A percentile compares a stretch with the other conserved stretches of the same genome.
phyloP scores from a whole-genome alignment of 148 eudicot genomes.

The Camellia granthamiana region DNA sequence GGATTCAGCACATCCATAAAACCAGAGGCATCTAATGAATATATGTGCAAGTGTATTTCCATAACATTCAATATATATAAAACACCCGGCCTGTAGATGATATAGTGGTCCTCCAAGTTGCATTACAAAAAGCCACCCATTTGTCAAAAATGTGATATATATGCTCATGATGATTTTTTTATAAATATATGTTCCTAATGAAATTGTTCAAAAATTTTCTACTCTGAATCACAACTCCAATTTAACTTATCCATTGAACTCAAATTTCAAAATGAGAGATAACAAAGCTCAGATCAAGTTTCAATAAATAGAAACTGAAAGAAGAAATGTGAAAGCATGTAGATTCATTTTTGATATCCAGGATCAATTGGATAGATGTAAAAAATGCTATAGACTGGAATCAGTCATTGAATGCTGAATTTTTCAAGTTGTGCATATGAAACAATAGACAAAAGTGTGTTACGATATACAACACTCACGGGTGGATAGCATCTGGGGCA shows the following conservation, averaged over 20 bases:
- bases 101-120: not conserved
- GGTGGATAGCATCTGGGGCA: slow-evolving; percentile 97
- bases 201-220: not conserved
- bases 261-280: not conserved
- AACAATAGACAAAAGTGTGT: not conserved
- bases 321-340: not conserved
- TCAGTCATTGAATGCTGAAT: not conserved
- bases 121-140: not conserved
- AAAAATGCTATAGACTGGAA: not conserved
- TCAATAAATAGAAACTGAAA: not conserved
- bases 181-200: not conserved
- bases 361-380: not conserved
- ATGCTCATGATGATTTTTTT: not conserved
- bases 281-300: slow-evolving; percentile 2
- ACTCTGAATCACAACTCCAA: not conserved
- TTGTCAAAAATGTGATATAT: not conserved
- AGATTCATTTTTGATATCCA: not conserved
- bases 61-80: not conserved
- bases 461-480: slow-evolving; percentile 51
- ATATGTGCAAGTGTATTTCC: not conserved
- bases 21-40: not conserved
- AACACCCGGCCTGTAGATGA: not conserved
- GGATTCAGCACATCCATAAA: slow-evolving; percentile 1
- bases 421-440: not conserved
- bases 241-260: not conserved